phyloP scores from a whole-genome alignment of 2,329 filamentous ascomycete genomes.

The Bertia moriformis region DNA sequence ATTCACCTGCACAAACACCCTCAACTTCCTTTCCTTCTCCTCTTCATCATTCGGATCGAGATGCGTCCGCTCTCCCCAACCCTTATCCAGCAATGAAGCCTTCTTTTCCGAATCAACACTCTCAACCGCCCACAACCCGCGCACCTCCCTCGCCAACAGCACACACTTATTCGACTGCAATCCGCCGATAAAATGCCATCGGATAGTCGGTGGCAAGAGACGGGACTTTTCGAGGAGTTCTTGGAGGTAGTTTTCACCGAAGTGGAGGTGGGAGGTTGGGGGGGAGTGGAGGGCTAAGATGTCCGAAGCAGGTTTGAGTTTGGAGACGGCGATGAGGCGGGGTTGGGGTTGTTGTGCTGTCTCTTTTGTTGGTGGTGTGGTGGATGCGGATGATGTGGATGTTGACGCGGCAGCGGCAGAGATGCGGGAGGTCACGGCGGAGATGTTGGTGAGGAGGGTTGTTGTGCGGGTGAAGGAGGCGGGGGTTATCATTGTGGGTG shows the following conservation, averaged over 20 bases:
- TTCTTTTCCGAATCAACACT: neutral
- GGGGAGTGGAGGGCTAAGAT: slow-evolving; percentile 67
- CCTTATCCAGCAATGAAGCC: neutral
- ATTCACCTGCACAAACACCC: slow-evolving; percentile 86
- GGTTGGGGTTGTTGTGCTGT: too few relatives aligned
- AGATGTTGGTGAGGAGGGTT: neutral
- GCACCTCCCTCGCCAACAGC: slow-evolving; percentile 2
- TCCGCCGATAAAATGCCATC: slow-evolving; percentile 94
- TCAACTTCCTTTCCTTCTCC: too few relatives aligned
- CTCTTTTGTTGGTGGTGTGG: too few relatives aligned
- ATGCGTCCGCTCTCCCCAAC: slow-evolving; percentile 36
- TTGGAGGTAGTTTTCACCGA: slow-evolving; percentile 92
- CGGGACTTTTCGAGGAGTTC: slow-evolving; percentile 77
- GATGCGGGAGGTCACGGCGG: neutral
- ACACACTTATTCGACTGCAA: slow-evolving; percentile 56
- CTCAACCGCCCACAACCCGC: slow-evolving; percentile 1
- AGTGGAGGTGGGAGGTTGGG: slow-evolving; percentile 52
- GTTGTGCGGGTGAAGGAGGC: too few relatives aligned
- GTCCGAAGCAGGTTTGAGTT: slow-evolving; percentile 85
- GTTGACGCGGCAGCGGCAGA: too few relatives aligned
- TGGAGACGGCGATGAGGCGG: slow-evolving; percentile 88
- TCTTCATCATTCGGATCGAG: slow-evolving; percentile 18
- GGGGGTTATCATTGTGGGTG: too few relatives aligned
- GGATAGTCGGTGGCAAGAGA: slow-evolving; percentile 60
- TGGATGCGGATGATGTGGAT: too few relatives aligned